Evolutionary conservation across 495 filamentous ascomycete genomes (phyloP), one percentile per base, ranked within the genome.

Genomic region (Elaphomyces granulatus): DNA sequence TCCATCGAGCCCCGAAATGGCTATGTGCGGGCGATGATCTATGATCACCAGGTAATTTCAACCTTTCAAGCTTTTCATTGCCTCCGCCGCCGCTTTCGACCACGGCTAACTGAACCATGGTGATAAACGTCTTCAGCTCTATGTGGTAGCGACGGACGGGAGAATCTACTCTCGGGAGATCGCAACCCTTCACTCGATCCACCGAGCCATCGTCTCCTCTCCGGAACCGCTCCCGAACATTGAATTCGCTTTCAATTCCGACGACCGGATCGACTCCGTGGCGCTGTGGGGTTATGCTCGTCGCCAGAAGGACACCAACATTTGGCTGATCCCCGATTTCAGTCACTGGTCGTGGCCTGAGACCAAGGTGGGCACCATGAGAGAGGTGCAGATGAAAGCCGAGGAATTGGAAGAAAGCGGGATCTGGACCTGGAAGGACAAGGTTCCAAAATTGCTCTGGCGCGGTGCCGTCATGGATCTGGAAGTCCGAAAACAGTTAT

Each of bases 241-340:
- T 36, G 69, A 78, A 55, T 80, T 87, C 51, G 45, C 63, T 8
- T 64, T 78, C 47, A 56, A 45, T 32, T 40, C 66, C 1, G 63
- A 71, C 30, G 60, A 75, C 40, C 55, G 60, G 2, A 53, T 58
- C 0, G 51, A 54, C 0, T 45, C 43, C 7, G 59, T 68, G 20
- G 54, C 59, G 0, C 51, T 63, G 10, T 74, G 70, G 68, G 52
- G 55, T 55, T 8, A 56, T 55, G 2, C 52, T 53, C 1, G 47
- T 42, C 12, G 61, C 68, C 21, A 55, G 59, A 1, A 52, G 62
- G 65, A 78, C 30, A 47, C 58, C 0, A 54, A 62, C 9, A 55
- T 66, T 37, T 87, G 83, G 75, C 49, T 83, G 3, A 81, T 87
- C 60, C 83, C 83, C 0, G 81, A 87, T 60, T 87, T 87, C 53